Percentiles rank a stretch among this genome's conserved stretches.
phyloP scores from a whole-genome alignment of 129 eudicot species.

The Gnaphalium uliginosum region DNA sequence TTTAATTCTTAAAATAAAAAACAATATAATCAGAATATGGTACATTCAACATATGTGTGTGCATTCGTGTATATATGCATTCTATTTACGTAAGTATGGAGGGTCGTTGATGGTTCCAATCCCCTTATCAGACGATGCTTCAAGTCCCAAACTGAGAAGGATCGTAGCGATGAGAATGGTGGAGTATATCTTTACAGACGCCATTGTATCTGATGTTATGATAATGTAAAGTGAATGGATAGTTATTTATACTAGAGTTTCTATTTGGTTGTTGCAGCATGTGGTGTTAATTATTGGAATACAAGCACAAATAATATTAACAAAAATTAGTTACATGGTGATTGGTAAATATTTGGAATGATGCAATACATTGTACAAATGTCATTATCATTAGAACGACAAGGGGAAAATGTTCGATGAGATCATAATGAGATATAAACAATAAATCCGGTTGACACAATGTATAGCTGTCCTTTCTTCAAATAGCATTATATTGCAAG shows the following conservation, averaged over 20 bases:
- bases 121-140: background rate
- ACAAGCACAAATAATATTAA: background rate
- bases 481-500: background rate
- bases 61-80: background rate
- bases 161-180: background rate
- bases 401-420: background rate
- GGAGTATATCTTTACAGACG: background rate
- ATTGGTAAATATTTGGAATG: slow-evolving; percentile 2
- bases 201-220: slow-evolving; percentile 7
- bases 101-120: background rate
- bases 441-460: background rate
- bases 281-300: background rate
- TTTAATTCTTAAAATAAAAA: too few relatives aligned
- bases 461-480: background rate
- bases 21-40: background rate
- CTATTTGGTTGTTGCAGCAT: background rate
- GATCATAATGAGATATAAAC: slow-evolving; percentile 7
- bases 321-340: background rate
- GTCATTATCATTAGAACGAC: background rate
- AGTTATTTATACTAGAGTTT: background rate
- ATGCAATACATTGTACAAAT: slow-evolving; percentile 1
- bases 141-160: slow-evolving; percentile 2
- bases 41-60: background rate
- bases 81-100: slow-evolving; percentile 12
- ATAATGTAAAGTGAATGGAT: background rate